Base-by-base conservation (phyloP, 2,329 filamentous ascomycete species). In the Fusarium subglutinans region DNA sequence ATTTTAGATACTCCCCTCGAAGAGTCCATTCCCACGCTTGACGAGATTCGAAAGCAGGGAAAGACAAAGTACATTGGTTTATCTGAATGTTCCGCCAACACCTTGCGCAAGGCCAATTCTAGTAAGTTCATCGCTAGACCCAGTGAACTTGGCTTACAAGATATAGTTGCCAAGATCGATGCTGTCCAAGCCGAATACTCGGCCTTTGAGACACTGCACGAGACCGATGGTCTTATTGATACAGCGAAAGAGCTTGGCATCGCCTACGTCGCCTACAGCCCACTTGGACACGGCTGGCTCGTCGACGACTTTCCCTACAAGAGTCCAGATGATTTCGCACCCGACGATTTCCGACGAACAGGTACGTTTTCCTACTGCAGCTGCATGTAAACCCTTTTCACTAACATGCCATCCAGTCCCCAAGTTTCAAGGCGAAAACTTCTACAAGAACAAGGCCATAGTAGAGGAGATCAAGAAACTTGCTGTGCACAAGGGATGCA, bases 111-210 rank as follows among this genome's bases (percentile, higher is more conserved):
- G 15, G 64, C 64, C 3, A 58, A 66, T 33, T 50, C 51, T 0
- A 59, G 64, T 66, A 24, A 11, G 24, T 40, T 5, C 7, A 7
- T 28, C 3, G 2, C 1, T 15, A 3, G 0, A 22, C 0, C 8
- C 14, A 13, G 10, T 28, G 20, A 5, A 3, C 24, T 2, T 14
- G 20, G 2, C 51, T 54, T 5, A 54, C 7, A 13, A 40, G 5
- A 38, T 1, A 8, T 11, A 67, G 62, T 67, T 28, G 26, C 50
- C 12, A 67, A 66, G 38, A 67, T 67, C 8, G 62, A 67, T 35
- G 62, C 64, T 10, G 8, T 67, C 5, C 64, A 67, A 28, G 64
- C 64, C 3, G 64, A 67, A 15, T 67, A 67, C 26, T 67, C 64
- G 1, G 61, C 64, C 1, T 67, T 67, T 13, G 64, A 67, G 24